These are phyloP conservation scores for Pleurostoma richardsiae DNA, from an alignment of 2,329 filamentous ascomycete species.

Conservation along the genomic window DNA sequence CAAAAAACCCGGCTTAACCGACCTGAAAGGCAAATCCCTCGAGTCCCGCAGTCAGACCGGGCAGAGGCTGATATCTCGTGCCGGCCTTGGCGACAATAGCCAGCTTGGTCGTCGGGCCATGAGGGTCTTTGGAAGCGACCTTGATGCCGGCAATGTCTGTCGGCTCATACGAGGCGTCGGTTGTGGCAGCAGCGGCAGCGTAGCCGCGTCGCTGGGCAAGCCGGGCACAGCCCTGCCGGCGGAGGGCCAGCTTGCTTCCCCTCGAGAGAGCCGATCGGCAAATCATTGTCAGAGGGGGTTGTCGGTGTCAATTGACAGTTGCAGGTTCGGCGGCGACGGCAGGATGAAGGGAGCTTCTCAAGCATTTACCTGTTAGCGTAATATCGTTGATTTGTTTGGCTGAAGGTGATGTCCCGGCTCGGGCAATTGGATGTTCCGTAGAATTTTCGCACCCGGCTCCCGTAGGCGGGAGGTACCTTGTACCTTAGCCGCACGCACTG, in stretches of 20 bases:
- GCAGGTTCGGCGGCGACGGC: slow-evolving; percentile 18
- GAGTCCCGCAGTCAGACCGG: slow-evolving; percentile 83
- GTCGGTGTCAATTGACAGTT: slow-evolving; percentile 52
- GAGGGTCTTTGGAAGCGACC: slow-evolving; percentile 83
- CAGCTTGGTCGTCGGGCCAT: slow-evolving; percentile 84
- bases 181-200: slow-evolving; percentile 48
- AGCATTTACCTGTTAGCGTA: slow-evolving; percentile 6
- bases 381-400: slow-evolving; percentile 7
- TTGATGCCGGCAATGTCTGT: slow-evolving; percentile 85
- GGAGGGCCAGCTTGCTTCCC: slow-evolving; percentile 53
- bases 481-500: no score
- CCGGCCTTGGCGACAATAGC: slow-evolving; percentile 92
- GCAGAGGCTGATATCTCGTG: slow-evolving; percentile 84
- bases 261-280: slow-evolving; percentile 56
- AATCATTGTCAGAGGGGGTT: slow-evolving; percentile 55
- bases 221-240: slow-evolving; percentile 53
- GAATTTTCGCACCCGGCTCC: slow-evolving; percentile 12
- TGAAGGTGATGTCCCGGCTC: background rate
- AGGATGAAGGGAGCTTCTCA: slow-evolving; percentile 4
- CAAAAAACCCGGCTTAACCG: slow-evolving; percentile 10
- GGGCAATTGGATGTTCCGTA: slow-evolving; percentile 17
- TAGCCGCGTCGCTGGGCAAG: slow-evolving; percentile 45
- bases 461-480: slow-evolving; percentile 1
- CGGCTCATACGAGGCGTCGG: slow-evolving; percentile 81
- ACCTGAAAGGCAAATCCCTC: slow-evolving; percentile 98